phyloP scores from a whole-genome alignment of 371 early-diverging fungal genomes.

The Apophysomyces sp. region DNA sequence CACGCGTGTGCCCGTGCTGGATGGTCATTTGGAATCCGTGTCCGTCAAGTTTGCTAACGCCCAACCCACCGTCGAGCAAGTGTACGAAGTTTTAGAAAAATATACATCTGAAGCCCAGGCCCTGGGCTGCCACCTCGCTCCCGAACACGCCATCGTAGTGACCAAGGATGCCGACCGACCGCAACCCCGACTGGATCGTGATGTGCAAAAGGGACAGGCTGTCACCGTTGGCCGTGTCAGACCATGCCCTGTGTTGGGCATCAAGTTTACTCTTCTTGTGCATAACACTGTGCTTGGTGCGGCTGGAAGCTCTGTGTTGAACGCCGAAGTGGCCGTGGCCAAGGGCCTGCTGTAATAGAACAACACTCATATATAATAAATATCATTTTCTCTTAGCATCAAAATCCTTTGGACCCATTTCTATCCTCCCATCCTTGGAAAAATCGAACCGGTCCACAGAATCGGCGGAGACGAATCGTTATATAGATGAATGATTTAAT shows the following conservation, averaged over 20 bases:
- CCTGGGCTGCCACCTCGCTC: constrained; percentile 79
- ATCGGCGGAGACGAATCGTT: too few relatives aligned
- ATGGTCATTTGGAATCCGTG: constrained; percentile 92
- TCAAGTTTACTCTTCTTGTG: constrained; percentile 86
- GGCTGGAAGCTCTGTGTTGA: constrained; percentile 91
- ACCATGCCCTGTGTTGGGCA: constrained; percentile 80
- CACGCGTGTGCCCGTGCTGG: constrained; percentile 94
- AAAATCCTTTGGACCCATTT: too few relatives aligned
- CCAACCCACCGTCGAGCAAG: constrained; percentile 72
- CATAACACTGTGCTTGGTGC: constrained; percentile 98
- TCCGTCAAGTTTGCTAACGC: constrained; percentile 78
- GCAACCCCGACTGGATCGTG: constrained; percentile 92
- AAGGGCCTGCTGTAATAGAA: constrained; percentile 62
- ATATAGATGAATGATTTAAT: too few relatives aligned
- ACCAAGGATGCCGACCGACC: constrained; percentile 80
- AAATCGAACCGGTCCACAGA: too few relatives aligned
- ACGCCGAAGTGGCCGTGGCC: constrained; percentile 92
- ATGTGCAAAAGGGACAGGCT: constrained; percentile 80
- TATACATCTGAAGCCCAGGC: constrained; percentile 79
- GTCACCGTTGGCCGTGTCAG: constrained; percentile 92
- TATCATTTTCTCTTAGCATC: too few relatives aligned
- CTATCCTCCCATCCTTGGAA: too few relatives aligned
- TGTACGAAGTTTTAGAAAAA: constrained; percentile 64
- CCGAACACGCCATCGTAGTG: constrained; percentile 77
- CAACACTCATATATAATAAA: neutral